Evolutionary conservation across 139 green algal genomes (phyloP), one percentile per base, ranked within the genome.

Genomic region (Desmodesmus armatus): DNA sequence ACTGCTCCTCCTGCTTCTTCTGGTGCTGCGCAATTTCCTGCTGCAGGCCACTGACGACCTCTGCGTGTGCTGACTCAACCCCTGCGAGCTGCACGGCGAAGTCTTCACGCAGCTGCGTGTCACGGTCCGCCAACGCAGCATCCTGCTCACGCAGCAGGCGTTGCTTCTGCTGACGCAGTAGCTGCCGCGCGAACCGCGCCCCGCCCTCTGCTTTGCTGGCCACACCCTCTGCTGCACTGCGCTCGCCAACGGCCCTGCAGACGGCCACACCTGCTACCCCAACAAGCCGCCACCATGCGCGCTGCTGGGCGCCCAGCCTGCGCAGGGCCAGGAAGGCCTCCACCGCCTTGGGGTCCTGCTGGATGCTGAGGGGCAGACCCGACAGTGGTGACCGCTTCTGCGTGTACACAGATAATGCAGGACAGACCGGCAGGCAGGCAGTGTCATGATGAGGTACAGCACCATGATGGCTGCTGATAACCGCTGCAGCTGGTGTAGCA

Each of bases 221-320:
- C 13, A 29, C 41, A 19, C 39, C 21, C 7, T 79, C 35, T 73
- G 76, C 39, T 41, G 37, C 76, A 6, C 19, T 58, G 55, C 27
- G 71, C 25, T 27, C 55, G 4, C 17, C 13, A 25, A n/a, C n/a
- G 5, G 55, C 55, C 17, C 23, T 37, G 3, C 9, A 13, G 5
- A 82, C 76, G 41, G 76, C 76, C 19, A 37, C 76, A 2, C 76
- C 76, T 19, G 55, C 29, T 13, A 82, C 76, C 25, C 76, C 76
- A 25, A 82, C 11, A 35, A 82, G 76, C 55, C 55, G 53, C 37
- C 71, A 71, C 76, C 76, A 82, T 55, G 72, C 72, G 19, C 44
- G 6, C 25, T 55, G 76, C 55, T 82, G 76, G 31, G 31, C 13
- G 25, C 37, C 39, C 37, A 58, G 17, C 37, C 58, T 66, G 15